Evolutionary conservation across 2,329 filamentous ascomycete species (phyloP), one percentile per base, ranked within the genome.

Genomic region (Balansia obtecta): DNA sequence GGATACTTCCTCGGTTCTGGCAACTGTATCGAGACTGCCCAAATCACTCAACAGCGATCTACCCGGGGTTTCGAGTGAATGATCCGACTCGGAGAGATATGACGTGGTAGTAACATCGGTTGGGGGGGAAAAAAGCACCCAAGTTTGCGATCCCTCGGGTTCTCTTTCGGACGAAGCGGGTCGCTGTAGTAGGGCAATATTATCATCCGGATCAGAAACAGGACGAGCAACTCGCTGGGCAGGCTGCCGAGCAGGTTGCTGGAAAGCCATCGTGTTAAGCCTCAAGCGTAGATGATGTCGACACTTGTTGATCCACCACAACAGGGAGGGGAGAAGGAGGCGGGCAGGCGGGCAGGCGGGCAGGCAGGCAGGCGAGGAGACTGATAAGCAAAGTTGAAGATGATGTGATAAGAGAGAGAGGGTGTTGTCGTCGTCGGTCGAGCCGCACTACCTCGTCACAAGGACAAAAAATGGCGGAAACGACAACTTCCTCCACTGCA

Each of bases 111-210:
- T 77, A 45, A 68, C 69, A 34, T 83, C 77, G 55, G 82, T 82
- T 9, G 76, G 75, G 1, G 88, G 88, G 8, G 89, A 87, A 72
- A 98, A 98, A 56, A 98, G 80, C 50, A 97, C 85, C 93, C 93
- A 98, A 77, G 95, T 91, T 67, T 93, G 85, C 12, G 87, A 85
- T 56, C 90, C 85, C 54, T 86, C 81, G 53, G 81, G 69, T 42
- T 56, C 58, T 20, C 61, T 60, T 46, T 68, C 66, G 37, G 64
- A 56, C 53, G 57, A 48, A 7, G 46, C 40, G 3, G 46, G 37
- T 48, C 44, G 46, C 30, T 51, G 51, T 59, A 60, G 55, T 60
- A 61, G 52, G 46, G 48, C 16, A 58, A 56, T 46, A 51, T 50
- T 49, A 22, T 67, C 65, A 32, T 67, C 61, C 37, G 72, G 69